Conservation (phyloP, 176 grass and related monocot genomes). For the Coix lacrymajobi region DNA sequence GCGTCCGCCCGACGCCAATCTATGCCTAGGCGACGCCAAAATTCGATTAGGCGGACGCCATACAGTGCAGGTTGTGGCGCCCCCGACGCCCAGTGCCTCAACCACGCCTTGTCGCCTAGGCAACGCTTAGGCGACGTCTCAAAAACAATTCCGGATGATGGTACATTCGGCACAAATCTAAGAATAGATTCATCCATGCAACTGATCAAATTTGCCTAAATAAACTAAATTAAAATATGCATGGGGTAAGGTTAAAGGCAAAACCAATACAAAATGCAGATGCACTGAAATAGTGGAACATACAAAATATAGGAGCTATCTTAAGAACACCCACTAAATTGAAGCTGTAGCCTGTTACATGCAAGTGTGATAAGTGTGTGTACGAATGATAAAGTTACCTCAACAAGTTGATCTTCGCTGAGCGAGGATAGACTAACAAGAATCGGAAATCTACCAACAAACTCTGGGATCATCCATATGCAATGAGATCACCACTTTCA, state of each 20-base stretch:
- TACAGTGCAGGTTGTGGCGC: too few relatives aligned
- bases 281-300: background rate
- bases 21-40: too few relatives aligned
- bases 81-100: too few relatives aligned
- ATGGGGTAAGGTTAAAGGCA: background rate
- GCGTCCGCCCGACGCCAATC: too few relatives aligned
- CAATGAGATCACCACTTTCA: conserved; percentile 69
- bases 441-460: conserved; percentile 76
- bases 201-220: background rate
- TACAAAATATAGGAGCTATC: background rate
- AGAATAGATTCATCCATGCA: background rate
- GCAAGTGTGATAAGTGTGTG: background rate
- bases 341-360: background rate
- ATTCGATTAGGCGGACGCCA: too few relatives aligned
- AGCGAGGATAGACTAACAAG: conserved; percentile 69
- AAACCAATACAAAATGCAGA: background rate
- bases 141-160: background rate
- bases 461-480: conserved; percentile 74
- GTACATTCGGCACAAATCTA: background rate
- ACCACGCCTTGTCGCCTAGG: too few relatives aligned
- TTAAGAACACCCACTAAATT: background rate
- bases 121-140: too few relatives aligned
- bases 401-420: conserved; percentile 67
- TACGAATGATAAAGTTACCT: conserved; percentile 28
- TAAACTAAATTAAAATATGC: background rate